Base-by-base conservation (phyloP, 2,329 filamentous ascomycete genomes). In the Apiospora saccharicola region DNA sequence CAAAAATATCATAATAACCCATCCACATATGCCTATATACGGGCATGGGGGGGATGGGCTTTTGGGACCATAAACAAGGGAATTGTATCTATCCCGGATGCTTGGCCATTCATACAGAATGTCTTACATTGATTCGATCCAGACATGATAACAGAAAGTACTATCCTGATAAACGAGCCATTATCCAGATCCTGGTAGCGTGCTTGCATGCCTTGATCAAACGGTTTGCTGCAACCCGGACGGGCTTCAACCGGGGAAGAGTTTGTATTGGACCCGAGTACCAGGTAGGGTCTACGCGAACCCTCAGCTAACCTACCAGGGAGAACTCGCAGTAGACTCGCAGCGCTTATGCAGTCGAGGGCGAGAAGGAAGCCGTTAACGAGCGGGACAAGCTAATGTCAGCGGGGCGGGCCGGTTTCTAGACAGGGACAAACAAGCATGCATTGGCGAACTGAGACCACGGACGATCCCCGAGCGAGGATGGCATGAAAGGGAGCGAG, bases 371-470 rank as follows among this genome's bases (percentile, higher is more conserved):
- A 37, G 34, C 12, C 22, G 8, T 61, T 30, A 61, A 61, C 16
- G 16, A 64, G 34, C 57, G 8, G 57, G 41, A 19, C 34, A 64
- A 49, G 34, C 57, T 41, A 64, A 41, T 41, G 34, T 5, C 57
- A 64, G 57, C 57, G 57, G 57, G 34, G 34, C 57, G 57, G 57
- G 34, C 57, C 57, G 30, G 34, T 41, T 64, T 64, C 30, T 64
- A 10, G 10, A 41, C 57, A 34, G 34, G 34, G 19, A 14, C 34
- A 64, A 41, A 64, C 57, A 64, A 64, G 41, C 57, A 64, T 41
- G 57, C 57, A 41, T 64, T n/a, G 19, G 22, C 57, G 34, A 41
- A 37, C 57, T 41, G 57, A 64, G 34, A 64, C 57, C 41, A 64
- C 41, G n/a, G 30, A n/a, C 57, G 57, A 64, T 24, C 19, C 19